A percentile compares a stretch with the other conserved stretches of the same genome.
phyloP scores from a whole-genome alignment of 2,329 filamentous ascomycete species.

The Trichoderma hamatum region DNA sequence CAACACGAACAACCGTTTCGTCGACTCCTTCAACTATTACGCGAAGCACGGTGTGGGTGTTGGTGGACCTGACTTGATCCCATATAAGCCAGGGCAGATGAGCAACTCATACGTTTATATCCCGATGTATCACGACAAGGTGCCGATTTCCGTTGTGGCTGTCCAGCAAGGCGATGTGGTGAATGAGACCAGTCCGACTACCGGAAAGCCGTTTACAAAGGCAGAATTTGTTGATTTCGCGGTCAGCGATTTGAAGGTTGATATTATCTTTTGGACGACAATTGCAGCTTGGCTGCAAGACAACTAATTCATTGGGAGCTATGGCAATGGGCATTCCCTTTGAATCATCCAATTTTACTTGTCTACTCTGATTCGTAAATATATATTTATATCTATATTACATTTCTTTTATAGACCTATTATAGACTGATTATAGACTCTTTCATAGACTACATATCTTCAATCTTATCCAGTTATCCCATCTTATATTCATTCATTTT shows the following conservation, averaged over 20 bases:
- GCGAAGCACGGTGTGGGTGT: constrained; percentile 28
- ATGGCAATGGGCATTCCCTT: no score
- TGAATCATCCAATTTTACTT: neutral
- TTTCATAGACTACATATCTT: neutral
- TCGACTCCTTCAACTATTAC: constrained; percentile 29
- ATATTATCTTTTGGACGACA: constrained; percentile 13
- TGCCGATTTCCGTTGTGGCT: constrained; percentile 4
- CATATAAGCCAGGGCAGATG: constrained; percentile 21
- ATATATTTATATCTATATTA: neutral
- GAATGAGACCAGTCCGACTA: constrained; percentile 19
- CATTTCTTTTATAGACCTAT: neutral
- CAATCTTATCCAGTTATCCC: no score
- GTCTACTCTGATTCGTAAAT: no score
- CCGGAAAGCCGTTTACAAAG: constrained; percentile 28
- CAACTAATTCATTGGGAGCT: neutral
- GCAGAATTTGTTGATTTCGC: constrained; percentile 30
- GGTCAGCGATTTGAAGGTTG: constrained; percentile 5
- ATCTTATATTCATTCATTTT: no score
- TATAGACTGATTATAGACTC: no score
- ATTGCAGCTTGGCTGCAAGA: neutral
- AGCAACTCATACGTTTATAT: constrained; percentile 30
- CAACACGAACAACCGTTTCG: constrained; percentile 23
- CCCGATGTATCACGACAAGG: constrained; percentile 10
- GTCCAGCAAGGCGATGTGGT: constrained; percentile 5
- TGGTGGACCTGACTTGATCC: constrained; percentile 30